Percentiles rank a stretch among this genome's conserved stretches.
phyloP scores from a whole-genome alignment of 768 basidiomycete genomes.

The Rossbeevera mucosa region DNA sequence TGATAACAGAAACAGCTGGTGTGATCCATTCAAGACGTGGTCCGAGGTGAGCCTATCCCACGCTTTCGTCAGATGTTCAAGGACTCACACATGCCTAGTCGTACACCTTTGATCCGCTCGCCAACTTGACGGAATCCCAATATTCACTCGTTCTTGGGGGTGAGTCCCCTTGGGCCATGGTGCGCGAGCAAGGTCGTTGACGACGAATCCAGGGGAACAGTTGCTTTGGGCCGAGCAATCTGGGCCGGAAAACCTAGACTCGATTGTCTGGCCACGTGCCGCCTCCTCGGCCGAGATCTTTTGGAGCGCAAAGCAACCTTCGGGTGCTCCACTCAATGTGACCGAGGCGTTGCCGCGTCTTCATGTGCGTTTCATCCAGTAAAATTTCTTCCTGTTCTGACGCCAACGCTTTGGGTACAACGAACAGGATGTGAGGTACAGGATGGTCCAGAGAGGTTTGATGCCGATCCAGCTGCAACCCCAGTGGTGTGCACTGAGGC shows the following conservation, averaged over 20 bases:
- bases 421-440: slow-evolving; percentile 38
- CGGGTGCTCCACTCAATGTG: slow-evolving; percentile 32
- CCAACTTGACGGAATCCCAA: slow-evolving; percentile 36
- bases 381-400: neutral
- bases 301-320: slow-evolving; percentile 43
- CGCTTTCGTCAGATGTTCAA: slow-evolving; percentile 4
- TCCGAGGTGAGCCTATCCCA: slow-evolving; percentile 32
- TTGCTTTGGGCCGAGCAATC: slow-evolving; percentile 47
- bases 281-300: slow-evolving; percentile 49
- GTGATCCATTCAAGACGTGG: slow-evolving; percentile 52
- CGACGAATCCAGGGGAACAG: slow-evolving; percentile 28
- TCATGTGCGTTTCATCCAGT: slow-evolving; percentile 26
- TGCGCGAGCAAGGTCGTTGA: neutral
- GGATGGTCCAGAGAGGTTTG: slow-evolving; percentile 47
- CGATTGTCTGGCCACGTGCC: slow-evolving; percentile 45
- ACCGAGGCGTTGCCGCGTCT: slow-evolving; percentile 45
- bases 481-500: slow-evolving; percentile 51
- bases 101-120: slow-evolving; percentile 49
- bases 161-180: slow-evolving; percentile 3
- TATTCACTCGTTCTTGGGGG: slow-evolving; percentile 36
- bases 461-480: slow-evolving; percentile 50
- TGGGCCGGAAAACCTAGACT: slow-evolving; percentile 39
- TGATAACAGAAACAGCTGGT: slow-evolving; percentile 39
- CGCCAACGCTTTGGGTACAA: neutral
- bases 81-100: slow-evolving; percentile 25